Conservation (phyloP, 495 filamentous ascomycete genomes). For the Aspergillus coremiiformis region DNA sequence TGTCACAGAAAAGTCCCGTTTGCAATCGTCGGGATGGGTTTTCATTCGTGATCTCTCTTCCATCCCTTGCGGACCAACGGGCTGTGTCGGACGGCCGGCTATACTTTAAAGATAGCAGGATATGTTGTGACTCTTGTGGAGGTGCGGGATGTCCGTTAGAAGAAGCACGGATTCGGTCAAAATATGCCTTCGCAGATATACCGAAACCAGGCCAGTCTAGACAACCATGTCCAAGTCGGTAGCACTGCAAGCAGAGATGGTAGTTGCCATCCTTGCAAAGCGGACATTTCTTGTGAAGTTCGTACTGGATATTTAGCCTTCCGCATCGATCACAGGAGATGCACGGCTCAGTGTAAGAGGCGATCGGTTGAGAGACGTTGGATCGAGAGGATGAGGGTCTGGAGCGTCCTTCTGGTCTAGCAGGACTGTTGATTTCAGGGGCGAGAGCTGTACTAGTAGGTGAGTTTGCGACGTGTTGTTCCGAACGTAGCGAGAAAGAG, state of each 20-base stretch:
- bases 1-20: slow-evolving; percentile 73
- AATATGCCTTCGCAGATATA: slow-evolving; percentile 51
- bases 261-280: slow-evolving; percentile 61
- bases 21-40: slow-evolving; percentile 61
- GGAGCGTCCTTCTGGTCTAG: slow-evolving; percentile 21
- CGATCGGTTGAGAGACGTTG: slow-evolving; percentile 14
- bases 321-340: slow-evolving; percentile 64
- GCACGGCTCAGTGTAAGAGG: slow-evolving; percentile 56
- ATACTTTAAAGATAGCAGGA: slow-evolving; percentile 61
- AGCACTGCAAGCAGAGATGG: slow-evolving; percentile 74
- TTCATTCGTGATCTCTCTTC: slow-evolving; percentile 46
- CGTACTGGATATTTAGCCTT: slow-evolving; percentile 64
- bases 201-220: slow-evolving; percentile 74
- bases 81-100: slow-evolving; percentile 40
- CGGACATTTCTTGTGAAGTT: slow-evolving; percentile 70
- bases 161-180: slow-evolving; percentile 36
- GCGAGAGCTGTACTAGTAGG: slow-evolving; percentile 20
- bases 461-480: slow-evolving; percentile 11
- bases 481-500: slow-evolving; percentile 4
- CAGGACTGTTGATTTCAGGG: slow-evolving; percentile 17
- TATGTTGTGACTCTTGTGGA: slow-evolving; percentile 51
- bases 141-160: slow-evolving; percentile 34
- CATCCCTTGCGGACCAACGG: slow-evolving; percentile 20
- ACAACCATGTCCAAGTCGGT: slow-evolving; percentile 65
- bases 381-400: slow-evolving; percentile 32